Percentiles rank a stretch among this genome's conserved stretches.
phyloP scores from a whole-genome alignment of 306 rosid genomes.

The Dryas octopetala region DNA sequence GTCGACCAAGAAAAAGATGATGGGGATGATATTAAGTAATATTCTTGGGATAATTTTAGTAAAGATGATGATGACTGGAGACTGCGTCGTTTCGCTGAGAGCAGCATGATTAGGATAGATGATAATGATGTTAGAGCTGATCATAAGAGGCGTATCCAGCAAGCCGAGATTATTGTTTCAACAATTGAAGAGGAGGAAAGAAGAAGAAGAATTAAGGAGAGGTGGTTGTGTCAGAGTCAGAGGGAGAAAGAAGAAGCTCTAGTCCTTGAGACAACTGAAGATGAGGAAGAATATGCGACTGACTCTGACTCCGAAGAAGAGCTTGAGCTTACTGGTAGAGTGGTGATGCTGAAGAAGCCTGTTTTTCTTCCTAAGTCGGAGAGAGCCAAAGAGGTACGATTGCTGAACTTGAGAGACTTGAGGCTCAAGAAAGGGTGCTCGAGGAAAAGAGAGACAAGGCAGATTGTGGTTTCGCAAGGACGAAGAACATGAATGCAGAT shows the following conservation, averaged over 20 bases:
- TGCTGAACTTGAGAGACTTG: slow-evolving; percentile 83
- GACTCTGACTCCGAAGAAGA: slow-evolving; percentile 82
- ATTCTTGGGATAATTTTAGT: slow-evolving; percentile 37
- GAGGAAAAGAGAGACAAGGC: slow-evolving; percentile 73
- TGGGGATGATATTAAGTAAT: slow-evolving; percentile 49
- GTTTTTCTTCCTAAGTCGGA: slow-evolving; percentile 83
- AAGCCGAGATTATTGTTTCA: no score
- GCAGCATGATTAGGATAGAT: slow-evolving; percentile 51
- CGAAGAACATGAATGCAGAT: slow-evolving; percentile 71
- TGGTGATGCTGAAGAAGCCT: slow-evolving; percentile 77
- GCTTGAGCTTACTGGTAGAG: slow-evolving; percentile 48
- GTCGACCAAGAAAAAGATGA: slow-evolving; percentile 42
- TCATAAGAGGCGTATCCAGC: no score
- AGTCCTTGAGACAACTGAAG: slow-evolving; percentile 34
- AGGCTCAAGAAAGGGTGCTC: slow-evolving; percentile 70
- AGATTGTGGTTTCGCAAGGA: slow-evolving; percentile 69
- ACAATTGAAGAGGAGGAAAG: slow-evolving; percentile 52
- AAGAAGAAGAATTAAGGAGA: slow-evolving; percentile 63
- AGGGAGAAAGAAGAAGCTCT: no score
- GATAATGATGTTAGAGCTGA: slow-evolving; percentile 60
- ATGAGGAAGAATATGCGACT: slow-evolving; percentile 76
- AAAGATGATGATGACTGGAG: slow-evolving; percentile 57
- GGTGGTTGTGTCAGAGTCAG: slow-evolving; percentile 56
- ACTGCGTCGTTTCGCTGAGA: slow-evolving; percentile 68
- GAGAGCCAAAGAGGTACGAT: slow-evolving; percentile 55